Evolutionary conservation across 202 grass and related monocot species (phyloP), one percentile per base, ranked within the genome.

Genomic region (Setaria viridis): DNA sequence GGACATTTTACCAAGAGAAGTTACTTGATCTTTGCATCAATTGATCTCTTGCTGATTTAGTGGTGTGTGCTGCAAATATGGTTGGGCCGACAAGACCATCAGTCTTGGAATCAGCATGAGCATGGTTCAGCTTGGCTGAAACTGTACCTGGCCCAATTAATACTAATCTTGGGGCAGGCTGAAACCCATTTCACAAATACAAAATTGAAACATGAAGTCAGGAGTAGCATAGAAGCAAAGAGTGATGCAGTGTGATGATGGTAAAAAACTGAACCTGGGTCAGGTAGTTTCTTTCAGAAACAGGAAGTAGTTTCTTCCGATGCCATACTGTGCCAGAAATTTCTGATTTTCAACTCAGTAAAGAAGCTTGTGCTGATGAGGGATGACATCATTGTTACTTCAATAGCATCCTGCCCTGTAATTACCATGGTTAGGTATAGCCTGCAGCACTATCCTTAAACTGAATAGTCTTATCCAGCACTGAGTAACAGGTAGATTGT

Each of bases 21-120:
- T 60, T 59, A 7, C 20, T 53, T 54, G 53, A 5, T 9, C 7
- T 69, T 45, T 62, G 34, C 33, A 63, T 75, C 1, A 35, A 9
- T 37, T 46, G 72, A 49, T 47, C 14, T 65, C 33, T 77, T 5
- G 13, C 47, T 85, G 25, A 7, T 62, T 29, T n/a, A 11, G 50
- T 77, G 71, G 4, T 74, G 33, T 79, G 67, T 15, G 47, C 19
- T 55, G 29, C 1, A 9, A 84, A 85, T 43, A 80, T 68, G 30
- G 25, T 55, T 77, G 54, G 12, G 67, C 3, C 11, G 43, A 35
- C 53, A 70, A 13, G 47, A n/a, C 39, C 9, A 43, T 46, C 77
- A 57, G 16, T 62, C 41, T 51, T 33, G 7, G 63, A 69, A 35
- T 81, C 21, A 35, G n/a, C 55, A 43, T 53, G 45, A 54, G 14